Conservation (phyloP, 1,139 yeast species). For the Blastobotrys arbuscula region DNA sequence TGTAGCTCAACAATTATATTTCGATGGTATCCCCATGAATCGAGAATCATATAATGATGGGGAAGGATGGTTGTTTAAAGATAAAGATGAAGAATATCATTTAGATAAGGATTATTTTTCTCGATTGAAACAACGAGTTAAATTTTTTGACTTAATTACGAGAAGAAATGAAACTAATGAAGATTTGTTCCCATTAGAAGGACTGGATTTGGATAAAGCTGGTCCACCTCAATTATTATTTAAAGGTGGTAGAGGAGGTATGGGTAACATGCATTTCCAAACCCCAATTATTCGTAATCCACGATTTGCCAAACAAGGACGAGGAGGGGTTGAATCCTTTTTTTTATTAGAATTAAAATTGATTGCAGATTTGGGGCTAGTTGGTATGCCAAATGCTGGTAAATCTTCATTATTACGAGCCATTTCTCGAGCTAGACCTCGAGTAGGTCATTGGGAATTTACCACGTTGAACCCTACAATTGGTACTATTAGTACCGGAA, state of each 20-base stretch:
- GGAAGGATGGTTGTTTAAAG: slow-evolving; percentile 79
- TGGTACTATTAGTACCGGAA: slow-evolving; percentile 71
- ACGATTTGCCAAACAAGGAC: slow-evolving; percentile 74
- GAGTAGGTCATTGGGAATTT: slow-evolving; percentile 96
- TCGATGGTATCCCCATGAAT: slow-evolving; percentile 39
- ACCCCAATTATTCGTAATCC: slow-evolving; percentile 85
- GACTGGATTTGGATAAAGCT: slow-evolving; percentile 66
- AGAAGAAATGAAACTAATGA: slow-evolving; percentile 52
- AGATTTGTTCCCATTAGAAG: slow-evolving; percentile 73
- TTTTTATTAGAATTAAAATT: slow-evolving; percentile 79
- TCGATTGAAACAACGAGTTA: slow-evolving; percentile 57
- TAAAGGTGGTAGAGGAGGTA: slow-evolving; percentile 87
- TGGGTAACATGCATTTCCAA: slow-evolving; percentile 93
- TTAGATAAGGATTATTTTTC: slow-evolving; percentile 56
- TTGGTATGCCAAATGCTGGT: slow-evolving; percentile 96
- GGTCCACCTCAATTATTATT: slow-evolving; percentile 65
- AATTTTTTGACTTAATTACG: slow-evolving; percentile 56
- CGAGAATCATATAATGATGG: slow-evolving; percentile 61
- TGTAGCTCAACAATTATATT: slow-evolving; percentile 11
- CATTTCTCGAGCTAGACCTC: slow-evolving; percentile 84
- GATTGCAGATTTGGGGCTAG: slow-evolving; percentile 87
- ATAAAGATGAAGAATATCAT: slow-evolving; percentile 66
- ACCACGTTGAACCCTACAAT: slow-evolving; percentile 89
- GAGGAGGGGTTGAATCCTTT: slow-evolving; percentile 58
- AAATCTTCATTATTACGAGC: slow-evolving; percentile 83